Conservation (phyloP, 164 flowering plant genomes). For the Kingdonia uniflora region DNA sequence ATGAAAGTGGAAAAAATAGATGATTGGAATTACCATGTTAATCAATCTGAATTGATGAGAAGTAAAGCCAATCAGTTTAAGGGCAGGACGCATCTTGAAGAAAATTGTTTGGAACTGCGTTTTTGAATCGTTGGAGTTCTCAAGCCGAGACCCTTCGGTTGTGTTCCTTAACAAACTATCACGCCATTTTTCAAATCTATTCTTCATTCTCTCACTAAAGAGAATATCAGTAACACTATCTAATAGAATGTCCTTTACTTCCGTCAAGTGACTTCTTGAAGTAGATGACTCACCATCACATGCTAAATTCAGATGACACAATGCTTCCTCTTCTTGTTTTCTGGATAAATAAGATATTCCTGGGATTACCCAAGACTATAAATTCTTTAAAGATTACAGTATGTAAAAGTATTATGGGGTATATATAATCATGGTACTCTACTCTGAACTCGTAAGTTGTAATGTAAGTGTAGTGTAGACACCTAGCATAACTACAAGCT, state of each 20-base stretch:
- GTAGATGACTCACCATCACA: constrained; percentile 24
- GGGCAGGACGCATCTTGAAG: constrained; percentile 71
- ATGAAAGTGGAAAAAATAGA: background rate
- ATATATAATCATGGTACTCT: no score
- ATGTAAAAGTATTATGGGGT: no score
- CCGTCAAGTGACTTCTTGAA: constrained; percentile 16
- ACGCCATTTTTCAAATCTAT: constrained; percentile 57
- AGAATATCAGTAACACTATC: constrained; percentile 63
- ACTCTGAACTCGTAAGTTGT: no score
- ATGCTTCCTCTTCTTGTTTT: constrained; percentile 70
- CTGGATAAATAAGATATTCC: constrained; percentile 97
- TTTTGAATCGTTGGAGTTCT: constrained; percentile 20
- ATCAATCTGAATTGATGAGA: constrained; percentile 73
- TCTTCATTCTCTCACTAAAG: constrained; percentile 72
- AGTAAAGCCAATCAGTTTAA: constrained; percentile 58
- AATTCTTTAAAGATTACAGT: constrained; percentile 17
- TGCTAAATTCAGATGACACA: constrained; percentile 22
- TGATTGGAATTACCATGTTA: constrained; percentile 41
- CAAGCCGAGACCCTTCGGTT: constrained; percentile 17
- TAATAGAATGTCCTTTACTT: constrained; percentile 23
- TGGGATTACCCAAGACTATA: constrained; percentile 43
- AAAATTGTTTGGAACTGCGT: constrained; percentile 48
- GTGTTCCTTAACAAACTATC: constrained; percentile 27
- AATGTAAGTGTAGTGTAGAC: no score
- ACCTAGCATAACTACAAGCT: no score